phyloP scores from a whole-genome alignment of 306 rosid species.

The Trifolium subterraneum region DNA sequence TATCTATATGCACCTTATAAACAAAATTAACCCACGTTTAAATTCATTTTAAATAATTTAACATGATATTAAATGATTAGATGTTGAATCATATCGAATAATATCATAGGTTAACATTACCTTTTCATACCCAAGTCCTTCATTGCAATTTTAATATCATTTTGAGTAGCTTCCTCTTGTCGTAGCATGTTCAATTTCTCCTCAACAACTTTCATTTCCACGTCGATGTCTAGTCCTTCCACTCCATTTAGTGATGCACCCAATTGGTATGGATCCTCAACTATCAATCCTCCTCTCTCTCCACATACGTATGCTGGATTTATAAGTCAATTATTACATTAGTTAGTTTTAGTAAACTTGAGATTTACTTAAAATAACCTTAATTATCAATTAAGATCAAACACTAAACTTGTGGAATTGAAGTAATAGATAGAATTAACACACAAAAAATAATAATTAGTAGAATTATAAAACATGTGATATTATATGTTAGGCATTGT shows the following conservation, averaged over 20 bases:
- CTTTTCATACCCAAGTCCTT: slow-evolving; percentile 73
- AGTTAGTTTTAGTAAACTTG: background rate
- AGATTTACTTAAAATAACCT: no score
- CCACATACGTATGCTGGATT: slow-evolving; percentile 74
- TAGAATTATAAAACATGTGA: background rate
- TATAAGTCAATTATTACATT: background rate
- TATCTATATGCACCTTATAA: no score
- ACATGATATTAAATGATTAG: no score
- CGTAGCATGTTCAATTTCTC: slow-evolving; percentile 51
- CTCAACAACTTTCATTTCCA: slow-evolving; percentile 50
- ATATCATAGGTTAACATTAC: slow-evolving; percentile 10
- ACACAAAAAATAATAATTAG: no score
- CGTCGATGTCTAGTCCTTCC: slow-evolving; percentile 58
- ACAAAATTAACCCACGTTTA: no score
- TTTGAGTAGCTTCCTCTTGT: slow-evolving; percentile 47
- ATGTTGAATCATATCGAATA: no score
- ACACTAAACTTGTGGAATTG: background rate
- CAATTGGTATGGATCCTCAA: slow-evolving; percentile 57
- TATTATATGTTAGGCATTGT: background rate
- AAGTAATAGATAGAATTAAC: no score
- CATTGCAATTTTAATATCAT: slow-evolving; percentile 55
- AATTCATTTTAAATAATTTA: no score
- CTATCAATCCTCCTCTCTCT: slow-evolving; percentile 62
- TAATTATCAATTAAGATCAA: background rate
- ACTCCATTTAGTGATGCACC: slow-evolving; percentile 72